Evolutionary conservation across 2,329 filamentous ascomycete genomes (phyloP), one percentile per base, ranked within the genome.

Genomic region (Aotearoamyces nothofagi): DNA sequence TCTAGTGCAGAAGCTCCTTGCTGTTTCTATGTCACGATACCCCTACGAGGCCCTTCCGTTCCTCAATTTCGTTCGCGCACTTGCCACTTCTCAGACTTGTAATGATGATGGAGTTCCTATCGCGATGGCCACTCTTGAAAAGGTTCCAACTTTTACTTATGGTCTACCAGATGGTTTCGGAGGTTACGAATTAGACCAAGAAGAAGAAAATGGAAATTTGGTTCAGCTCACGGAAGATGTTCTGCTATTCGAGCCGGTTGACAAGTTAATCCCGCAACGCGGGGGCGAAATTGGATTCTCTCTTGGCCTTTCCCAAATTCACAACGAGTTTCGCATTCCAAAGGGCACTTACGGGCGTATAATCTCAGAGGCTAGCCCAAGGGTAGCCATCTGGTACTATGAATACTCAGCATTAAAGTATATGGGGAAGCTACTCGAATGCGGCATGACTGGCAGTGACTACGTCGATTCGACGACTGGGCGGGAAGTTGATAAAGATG

Each of bases 31-130:
- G 24, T 66, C 69, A 35, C 74, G 87, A 31, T 94, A 84, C 46
- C 87, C 87, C 0, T 87, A 81, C 50, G 87, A 94, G 53, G 75
- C 81, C 26, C 53, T 74, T 3, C 83, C 86, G 1, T 82, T 93
- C 42, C 55, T 92, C 35, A 70, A 67, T 30, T 57, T 92, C 22
- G 78, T 73, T 46, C 73, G 72, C 31, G 69, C 66, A 22, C 55
- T 92, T 10, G 66, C 65, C 56, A 71, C 36, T 36, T 64, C 45
- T 51, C 59, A 41, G 40, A 34, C 37, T 28, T 30, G 29, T 8
- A 44, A 51, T 7, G 47, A 50, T 11, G 51, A 52, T 5, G 42
- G 43, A 13, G 46, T 53, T 6, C 55, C 58, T 24, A 43, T 62
- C 23, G 61, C 84, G 7, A 53, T 78, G 20, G 57, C 64, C n/a